phyloP scores from a whole-genome alignment of 2,329 filamentous ascomycete genomes.

The Fusarium albidum region DNA sequence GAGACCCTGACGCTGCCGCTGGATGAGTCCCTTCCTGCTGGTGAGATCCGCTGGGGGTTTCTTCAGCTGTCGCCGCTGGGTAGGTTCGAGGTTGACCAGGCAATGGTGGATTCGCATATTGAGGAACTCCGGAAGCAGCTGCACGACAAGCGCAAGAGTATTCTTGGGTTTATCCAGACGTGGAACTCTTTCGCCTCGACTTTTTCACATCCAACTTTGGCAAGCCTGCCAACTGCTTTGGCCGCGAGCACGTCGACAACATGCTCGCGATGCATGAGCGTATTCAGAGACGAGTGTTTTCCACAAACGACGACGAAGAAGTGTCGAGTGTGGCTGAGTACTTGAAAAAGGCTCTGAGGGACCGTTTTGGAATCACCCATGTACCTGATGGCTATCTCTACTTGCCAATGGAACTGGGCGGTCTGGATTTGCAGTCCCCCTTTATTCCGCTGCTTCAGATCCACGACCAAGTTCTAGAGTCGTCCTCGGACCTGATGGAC shows the following conservation, averaged over 20 bases:
- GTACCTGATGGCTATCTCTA: constrained; percentile 57
- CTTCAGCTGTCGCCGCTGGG: constrained; percentile 62
- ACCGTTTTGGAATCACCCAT: constrained; percentile 57
- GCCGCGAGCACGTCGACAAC: constrained; percentile 58
- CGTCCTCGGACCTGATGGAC: constrained; percentile 43
- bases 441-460: constrained; percentile 54
- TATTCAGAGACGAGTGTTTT: constrained; percentile 58
- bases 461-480: constrained; percentile 43
- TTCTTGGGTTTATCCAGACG: constrained; percentile 55
- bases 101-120: constrained; percentile 66
- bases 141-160: constrained; percentile 57
- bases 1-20: constrained; percentile 26
- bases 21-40: constrained; percentile 52
- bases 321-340: constrained; percentile 60
- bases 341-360: constrained; percentile 59
- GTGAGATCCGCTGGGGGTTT: constrained; percentile 63
- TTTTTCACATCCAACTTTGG: constrained; percentile 65
- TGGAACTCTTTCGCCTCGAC: constrained; percentile 62
- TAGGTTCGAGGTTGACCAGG: constrained; percentile 67
- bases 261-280: constrained; percentile 59
- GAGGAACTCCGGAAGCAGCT: constrained; percentile 67
- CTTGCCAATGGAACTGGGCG: constrained; percentile 55
- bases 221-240: constrained; percentile 59
- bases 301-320: constrained; percentile 32
- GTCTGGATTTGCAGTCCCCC: constrained; percentile 55